Conservation (phyloP, 2,329 filamentous ascomycete species). For the Elsinoe australis region DNA sequence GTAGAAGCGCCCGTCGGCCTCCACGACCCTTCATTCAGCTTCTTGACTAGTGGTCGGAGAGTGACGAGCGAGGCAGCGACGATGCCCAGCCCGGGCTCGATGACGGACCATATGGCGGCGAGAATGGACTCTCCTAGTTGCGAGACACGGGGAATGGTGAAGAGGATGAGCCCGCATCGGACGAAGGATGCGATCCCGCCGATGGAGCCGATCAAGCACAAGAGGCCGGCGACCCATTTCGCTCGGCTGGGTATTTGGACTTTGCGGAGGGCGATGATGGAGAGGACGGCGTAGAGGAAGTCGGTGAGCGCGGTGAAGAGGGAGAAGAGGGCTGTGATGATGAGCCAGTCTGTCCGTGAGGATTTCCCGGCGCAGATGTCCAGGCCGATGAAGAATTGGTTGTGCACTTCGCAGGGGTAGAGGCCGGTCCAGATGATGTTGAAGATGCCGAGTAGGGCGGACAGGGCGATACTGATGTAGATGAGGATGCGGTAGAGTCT, state of each 20-base stretch:
- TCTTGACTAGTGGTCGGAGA: slow-evolving; percentile 26
- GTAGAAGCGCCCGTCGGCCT: background rate
- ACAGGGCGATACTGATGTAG: background rate
- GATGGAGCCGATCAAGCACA: background rate
- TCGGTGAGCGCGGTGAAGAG: slow-evolving; percentile 1
- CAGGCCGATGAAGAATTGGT: slow-evolving; percentile 4
- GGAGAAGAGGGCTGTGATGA: background rate
- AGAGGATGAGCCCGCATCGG: background rate
- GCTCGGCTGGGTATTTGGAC: background rate
- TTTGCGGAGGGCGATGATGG: slow-evolving; percentile 22
- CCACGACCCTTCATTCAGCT: slow-evolving; percentile 2
- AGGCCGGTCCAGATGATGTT: slow-evolving; percentile 6
- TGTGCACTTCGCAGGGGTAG: background rate
- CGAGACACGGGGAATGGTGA: background rate
- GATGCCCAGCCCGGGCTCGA: slow-evolving; percentile 32
- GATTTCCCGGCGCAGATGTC: background rate
- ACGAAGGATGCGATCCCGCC: slow-evolving; percentile 8
- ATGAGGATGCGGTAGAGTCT: background rate
- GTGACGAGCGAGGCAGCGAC: slow-evolving; percentile 30
- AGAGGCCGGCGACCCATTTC: background rate
- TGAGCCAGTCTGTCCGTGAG: background rate
- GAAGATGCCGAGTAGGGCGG: background rate
- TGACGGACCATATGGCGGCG: slow-evolving; percentile 18
- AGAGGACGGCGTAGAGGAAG: background rate
- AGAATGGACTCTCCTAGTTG: slow-evolving; percentile 2